Conservation (phyloP, 257 asterid genomes). For the Fraxinus cuspidata region DNA sequence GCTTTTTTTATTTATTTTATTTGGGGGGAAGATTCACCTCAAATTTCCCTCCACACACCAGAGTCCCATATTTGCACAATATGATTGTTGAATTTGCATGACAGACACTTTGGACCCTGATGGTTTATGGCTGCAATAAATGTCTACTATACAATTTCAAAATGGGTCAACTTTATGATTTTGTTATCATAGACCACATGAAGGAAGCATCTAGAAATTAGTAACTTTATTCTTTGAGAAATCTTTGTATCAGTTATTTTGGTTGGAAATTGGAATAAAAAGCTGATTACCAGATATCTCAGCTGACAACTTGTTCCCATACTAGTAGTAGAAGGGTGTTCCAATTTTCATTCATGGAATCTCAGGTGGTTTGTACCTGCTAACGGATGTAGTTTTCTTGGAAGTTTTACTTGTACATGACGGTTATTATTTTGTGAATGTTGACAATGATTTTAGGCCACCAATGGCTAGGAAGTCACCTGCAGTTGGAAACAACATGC, state of each 20-base stretch:
- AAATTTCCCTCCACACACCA: too few relatives aligned
- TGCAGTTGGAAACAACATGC: slow-evolving; percentile 55
- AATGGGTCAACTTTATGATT: too few relatives aligned
- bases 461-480: slow-evolving; percentile 64
- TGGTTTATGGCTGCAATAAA: too few relatives aligned
- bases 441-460: slow-evolving; percentile 49
- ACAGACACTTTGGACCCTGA: too few relatives aligned
- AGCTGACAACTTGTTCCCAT: background rate
- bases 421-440: slow-evolving; percentile 20
- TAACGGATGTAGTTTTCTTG: background rate
- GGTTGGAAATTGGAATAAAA: background rate
- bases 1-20: too few relatives aligned
- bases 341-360: background rate
- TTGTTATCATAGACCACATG: too few relatives aligned
- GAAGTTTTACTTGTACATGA: background rate
- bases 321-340: background rate
- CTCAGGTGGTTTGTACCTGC: too few relatives aligned
- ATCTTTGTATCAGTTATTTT: background rate
- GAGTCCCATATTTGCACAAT: too few relatives aligned
- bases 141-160: too few relatives aligned
- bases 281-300: too few relatives aligned
- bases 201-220: background rate
- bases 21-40: too few relatives aligned
- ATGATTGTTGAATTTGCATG: too few relatives aligned
- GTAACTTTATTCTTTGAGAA: background rate